Evolutionary conservation across 768 basidiomycete genomes (phyloP), one percentile per base, ranked within the genome.

Genomic region (Gymnopilus junonius): DNA sequence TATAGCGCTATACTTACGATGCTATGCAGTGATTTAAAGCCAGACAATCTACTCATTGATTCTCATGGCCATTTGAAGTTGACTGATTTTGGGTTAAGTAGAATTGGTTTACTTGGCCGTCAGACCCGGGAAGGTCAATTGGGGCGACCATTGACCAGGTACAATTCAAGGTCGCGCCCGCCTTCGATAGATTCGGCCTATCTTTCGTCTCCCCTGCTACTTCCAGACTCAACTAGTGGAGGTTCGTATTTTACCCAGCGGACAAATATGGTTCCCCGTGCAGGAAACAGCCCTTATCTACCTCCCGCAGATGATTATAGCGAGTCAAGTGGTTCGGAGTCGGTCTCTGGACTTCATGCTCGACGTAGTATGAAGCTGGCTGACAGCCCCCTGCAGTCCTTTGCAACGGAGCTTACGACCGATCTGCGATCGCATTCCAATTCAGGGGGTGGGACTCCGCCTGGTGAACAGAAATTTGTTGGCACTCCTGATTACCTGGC

Each of bases 401-500:
- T 95, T 71, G 93, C 92, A 11, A 89, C 88, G 17, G 94, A 94
- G 73, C 79, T 94, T 61, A 91, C 92, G 4, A 94, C 86, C 14
- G 92, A 94, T 73, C 78, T 94, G 37, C 86, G 92, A 27, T 93
- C 92, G 31, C 90, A 95, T 76, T 89, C 88, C 14, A 84, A 81
- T 59, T 85, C 85, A 20, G 83, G 82, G 17, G 82, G 85, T 25
- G 81, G 84, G 7, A 91, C 92, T 2, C 90, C 92, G 20, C 89
- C 90, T 17, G 89, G 89, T 17, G 93, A 95, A 63, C 93, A 95
- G 77, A 94, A 94, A 77, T 95, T 99, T 70, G 97, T 97, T 25
- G 97, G 97, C 21, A 99, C 97, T 3, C 97, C 97, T 3, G 97
- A 99, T 74, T 99, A 99, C 74, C 85, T 99, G 43, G 95, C 96